A percentile compares a stretch with the other conserved stretches of the same genome.
phyloP scores from a whole-genome alignment of 257 asterid species.

The Plectranthus barbatus region DNA sequence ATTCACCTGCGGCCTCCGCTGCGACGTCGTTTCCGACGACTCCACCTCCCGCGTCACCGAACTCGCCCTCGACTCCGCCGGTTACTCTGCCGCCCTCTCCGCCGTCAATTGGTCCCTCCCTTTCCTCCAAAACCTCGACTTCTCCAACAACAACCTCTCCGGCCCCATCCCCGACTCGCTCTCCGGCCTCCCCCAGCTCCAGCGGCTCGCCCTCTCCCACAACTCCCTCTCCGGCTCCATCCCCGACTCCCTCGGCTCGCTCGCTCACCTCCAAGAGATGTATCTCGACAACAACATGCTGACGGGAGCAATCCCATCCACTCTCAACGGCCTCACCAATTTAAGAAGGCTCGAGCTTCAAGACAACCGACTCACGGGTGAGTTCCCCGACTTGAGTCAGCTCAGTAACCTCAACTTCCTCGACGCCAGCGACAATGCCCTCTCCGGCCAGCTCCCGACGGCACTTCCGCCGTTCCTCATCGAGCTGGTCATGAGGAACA shows the following conservation, averaged over 20 bases:
- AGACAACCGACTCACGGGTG: constrained; percentile 40
- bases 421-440: constrained; percentile 64
- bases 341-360: constrained; percentile 64
- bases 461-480: constrained; percentile 41
- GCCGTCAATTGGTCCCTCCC: constrained; percentile 47
- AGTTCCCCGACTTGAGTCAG: constrained; percentile 49
- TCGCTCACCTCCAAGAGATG: constrained; percentile 43
- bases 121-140: constrained; percentile 43
- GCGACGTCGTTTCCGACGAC: constrained; percentile 34
- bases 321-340: constrained; percentile 43
- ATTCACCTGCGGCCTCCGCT: constrained; percentile 81
- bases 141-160: constrained; percentile 46
- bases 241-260: constrained; percentile 42
- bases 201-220: constrained; percentile 42
- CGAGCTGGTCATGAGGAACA: constrained; percentile 46
- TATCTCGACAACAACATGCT: constrained; percentile 52
- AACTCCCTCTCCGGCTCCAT: constrained; percentile 50
- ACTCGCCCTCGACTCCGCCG: constrained; percentile 57
- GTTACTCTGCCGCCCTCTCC: constrained; percentile 48
- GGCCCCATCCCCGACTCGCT: constrained; percentile 57
- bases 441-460: constrained; percentile 60
- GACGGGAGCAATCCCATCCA: constrained; percentile 38
- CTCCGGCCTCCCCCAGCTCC: constrained; percentile 32
- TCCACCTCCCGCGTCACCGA: constrained; percentile 54
- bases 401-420: constrained; percentile 35